Conservation (phyloP, 1,139 yeast species). For the Pneumocystis murina region DNA sequence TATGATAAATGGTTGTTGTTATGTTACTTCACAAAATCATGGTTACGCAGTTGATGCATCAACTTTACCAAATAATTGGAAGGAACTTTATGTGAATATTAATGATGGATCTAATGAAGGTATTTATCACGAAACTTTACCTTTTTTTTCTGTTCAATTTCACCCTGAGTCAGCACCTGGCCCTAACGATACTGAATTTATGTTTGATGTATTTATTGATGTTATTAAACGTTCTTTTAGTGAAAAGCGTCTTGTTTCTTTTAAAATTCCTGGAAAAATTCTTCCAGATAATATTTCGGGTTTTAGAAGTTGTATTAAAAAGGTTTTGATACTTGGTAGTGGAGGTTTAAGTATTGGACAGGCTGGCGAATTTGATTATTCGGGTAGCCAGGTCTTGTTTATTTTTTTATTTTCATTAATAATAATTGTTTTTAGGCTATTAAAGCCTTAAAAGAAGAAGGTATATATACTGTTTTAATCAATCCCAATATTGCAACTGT, state of each 20-base stretch:
- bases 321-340: constrained; percentile 90
- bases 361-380: constrained; percentile 98
- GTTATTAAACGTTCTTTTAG: constrained; percentile 48
- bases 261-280: constrained; percentile 78
- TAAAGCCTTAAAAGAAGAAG: constrained; percentile 87
- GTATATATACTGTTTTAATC: constrained; percentile 84
- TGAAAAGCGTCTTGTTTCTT: constrained; percentile 48
- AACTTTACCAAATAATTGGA: constrained; percentile 66
- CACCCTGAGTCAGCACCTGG: constrained; percentile 99
- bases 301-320: constrained; percentile 58
- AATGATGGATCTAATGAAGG: constrained; percentile 98
- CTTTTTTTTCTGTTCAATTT: constrained; percentile 96
- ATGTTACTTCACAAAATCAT: constrained; percentile 97
- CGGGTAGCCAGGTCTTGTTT: constrained; percentile 36
- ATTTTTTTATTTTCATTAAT: background rate
- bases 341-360: constrained; percentile 99
- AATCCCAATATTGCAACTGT: constrained; percentile 98
- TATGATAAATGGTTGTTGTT: constrained; percentile 84
- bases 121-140: constrained; percentile 75
- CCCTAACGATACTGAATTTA: constrained; percentile 95
- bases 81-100: constrained; percentile 86
- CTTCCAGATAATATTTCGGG: constrained; percentile 31
- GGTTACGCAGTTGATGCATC: constrained; percentile 89
- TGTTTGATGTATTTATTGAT: constrained; percentile 83
- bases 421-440: constrained; percentile 42